Evolutionary conservation across 345 rosid genomes (phyloP).

Genomic region (Ricinus communis): DNA sequence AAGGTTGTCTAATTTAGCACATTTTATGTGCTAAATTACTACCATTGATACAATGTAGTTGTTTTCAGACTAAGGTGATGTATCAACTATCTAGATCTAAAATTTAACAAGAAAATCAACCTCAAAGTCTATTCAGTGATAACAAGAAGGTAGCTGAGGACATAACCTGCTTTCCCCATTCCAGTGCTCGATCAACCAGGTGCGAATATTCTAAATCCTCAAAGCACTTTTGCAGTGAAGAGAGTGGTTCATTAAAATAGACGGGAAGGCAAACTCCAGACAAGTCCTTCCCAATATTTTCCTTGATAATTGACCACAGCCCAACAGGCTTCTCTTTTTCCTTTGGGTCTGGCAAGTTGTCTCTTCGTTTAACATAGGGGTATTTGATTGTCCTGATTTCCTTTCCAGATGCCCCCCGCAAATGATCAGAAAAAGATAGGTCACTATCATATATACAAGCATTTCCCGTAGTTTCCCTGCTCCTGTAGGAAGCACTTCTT

Average conservation of each 20-base stretch:
- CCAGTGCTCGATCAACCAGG: slow-evolving; percentile 85
- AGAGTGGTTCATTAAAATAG: slow-evolving; percentile 93
- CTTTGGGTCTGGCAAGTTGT: slow-evolving; percentile 89
- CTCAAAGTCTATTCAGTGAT: slow-evolving; percentile 30
- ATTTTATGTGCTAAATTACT: slow-evolving; percentile 2
- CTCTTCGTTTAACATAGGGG: slow-evolving; percentile 85
- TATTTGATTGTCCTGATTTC: slow-evolving; percentile 60
- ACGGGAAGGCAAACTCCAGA: slow-evolving; percentile 99
- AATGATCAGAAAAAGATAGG: slow-evolving; percentile 52
- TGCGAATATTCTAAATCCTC: slow-evolving; percentile 96
- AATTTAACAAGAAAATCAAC: slow-evolving; percentile 32
- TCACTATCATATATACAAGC: slow-evolving; percentile 60
- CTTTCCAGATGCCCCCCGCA: slow-evolving; percentile 36
- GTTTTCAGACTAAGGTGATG: slow-evolving; percentile 13
- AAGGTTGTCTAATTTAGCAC: background rate
- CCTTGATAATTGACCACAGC: slow-evolving; percentile 97
- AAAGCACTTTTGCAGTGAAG: slow-evolving; percentile 96
- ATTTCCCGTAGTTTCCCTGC: slow-evolving; percentile 70
- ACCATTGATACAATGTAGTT: slow-evolving; percentile 5
- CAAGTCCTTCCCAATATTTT: slow-evolving; percentile 95
- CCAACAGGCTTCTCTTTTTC: slow-evolving; percentile 98
- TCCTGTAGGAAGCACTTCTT: slow-evolving; percentile 83
- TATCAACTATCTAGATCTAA: slow-evolving; percentile 21
- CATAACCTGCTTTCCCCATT: slow-evolving; percentile 98
- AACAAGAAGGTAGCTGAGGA: slow-evolving; percentile 37